phyloP scores from a whole-genome alignment of 768 basidiomycete genomes.

The Royoungia palumana region DNA sequence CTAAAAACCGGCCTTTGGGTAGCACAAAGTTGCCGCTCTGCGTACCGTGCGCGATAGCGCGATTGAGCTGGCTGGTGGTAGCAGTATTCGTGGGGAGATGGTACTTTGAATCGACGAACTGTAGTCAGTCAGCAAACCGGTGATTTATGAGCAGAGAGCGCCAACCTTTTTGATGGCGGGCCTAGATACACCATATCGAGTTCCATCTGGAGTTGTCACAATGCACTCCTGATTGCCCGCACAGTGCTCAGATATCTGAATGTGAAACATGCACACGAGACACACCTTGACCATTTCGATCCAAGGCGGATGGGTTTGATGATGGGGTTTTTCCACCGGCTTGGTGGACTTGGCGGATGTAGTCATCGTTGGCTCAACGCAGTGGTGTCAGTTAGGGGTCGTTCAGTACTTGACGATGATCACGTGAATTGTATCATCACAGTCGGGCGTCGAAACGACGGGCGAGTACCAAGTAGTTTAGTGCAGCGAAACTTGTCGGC shows the following conservation, averaged over 20 bases:
- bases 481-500: too few species aligned
- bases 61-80: slow-evolving; percentile 47
- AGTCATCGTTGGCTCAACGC: too few species aligned
- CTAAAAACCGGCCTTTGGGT: slow-evolving; percentile 44
- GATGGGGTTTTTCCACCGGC: slow-evolving; percentile 32
- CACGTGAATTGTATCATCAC: too few species aligned
- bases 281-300: slow-evolving; percentile 42
- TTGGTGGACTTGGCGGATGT: slow-evolving; percentile 8
- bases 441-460: too few species aligned
- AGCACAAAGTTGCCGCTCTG: slow-evolving; percentile 51
- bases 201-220: slow-evolving; percentile 56
- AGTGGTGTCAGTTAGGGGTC: too few species aligned
- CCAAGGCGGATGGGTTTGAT: slow-evolving; percentile 51
- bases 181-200: slow-evolving; percentile 72
- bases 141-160: background rate
- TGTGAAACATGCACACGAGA: background rate
- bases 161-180: slow-evolving; percentile 75
- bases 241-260: background rate
- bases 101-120: slow-evolving; percentile 58
- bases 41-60: slow-evolving; percentile 52
- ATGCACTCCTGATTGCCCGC: slow-evolving; percentile 62
- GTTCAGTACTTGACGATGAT: too few species aligned
- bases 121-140: background rate
- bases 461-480: too few species aligned
- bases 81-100: slow-evolving; percentile 44